Evolutionary conservation across 1,284 basidiomycete genomes (phyloP).

Genomic region (Tilletia indica): DNA sequence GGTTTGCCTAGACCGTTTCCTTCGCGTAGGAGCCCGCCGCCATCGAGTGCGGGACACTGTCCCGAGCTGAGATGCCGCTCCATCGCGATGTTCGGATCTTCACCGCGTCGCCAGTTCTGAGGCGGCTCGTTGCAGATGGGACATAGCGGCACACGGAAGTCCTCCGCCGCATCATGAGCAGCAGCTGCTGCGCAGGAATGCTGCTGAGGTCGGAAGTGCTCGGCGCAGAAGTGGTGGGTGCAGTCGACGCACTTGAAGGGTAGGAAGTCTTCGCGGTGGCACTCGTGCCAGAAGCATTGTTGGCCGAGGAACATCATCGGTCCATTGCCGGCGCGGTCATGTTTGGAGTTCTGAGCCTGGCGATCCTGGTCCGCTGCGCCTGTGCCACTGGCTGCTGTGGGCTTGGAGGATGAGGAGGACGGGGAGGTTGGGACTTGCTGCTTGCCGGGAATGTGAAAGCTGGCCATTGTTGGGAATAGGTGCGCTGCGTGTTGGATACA

Average conservation of each 20-base stretch:
- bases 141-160: slow-evolving; percentile 45
- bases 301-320: slow-evolving; percentile 50
- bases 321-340: slow-evolving; percentile 19
- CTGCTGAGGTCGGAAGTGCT: slow-evolving; percentile 35
- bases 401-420: too few relatives aligned
- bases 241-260: slow-evolving; percentile 49
- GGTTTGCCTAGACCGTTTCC: not conserved
- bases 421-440: too few relatives aligned
- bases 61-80: slow-evolving; percentile 38
- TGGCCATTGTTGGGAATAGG: too few relatives aligned
- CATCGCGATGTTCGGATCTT: slow-evolving; percentile 51
- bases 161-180: slow-evolving; percentile 22
- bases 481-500: too few relatives aligned
- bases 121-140: slow-evolving; percentile 47
- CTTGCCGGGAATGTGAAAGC: too few relatives aligned
- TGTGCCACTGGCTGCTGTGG: too few relatives aligned
- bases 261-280: slow-evolving; percentile 46
- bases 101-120: slow-evolving; percentile 38
- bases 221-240: slow-evolving; percentile 36
- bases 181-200: slow-evolving; percentile 28
- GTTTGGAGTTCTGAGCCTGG: too few relatives aligned
- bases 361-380: too few relatives aligned
- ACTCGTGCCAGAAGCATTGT: slow-evolving; percentile 38
- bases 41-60: slow-evolving; percentile 36
- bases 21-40: slow-evolving; percentile 16